Evolutionary conservation across 805 yeast species (phyloP).

Genomic region (Metschnikowia shivogae): DNA sequence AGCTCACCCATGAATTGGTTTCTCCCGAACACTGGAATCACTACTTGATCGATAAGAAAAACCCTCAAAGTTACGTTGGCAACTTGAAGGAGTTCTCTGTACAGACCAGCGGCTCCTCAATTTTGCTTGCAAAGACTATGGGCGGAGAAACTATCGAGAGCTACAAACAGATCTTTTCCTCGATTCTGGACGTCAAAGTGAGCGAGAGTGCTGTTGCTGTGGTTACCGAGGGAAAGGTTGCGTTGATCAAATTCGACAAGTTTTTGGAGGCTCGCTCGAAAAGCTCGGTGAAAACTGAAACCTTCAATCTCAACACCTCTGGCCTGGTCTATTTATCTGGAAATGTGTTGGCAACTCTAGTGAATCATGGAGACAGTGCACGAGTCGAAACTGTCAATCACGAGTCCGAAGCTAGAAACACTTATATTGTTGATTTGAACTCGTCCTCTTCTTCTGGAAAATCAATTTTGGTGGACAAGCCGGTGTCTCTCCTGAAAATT

Average conservation of each 20-base stretch:
- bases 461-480: constrained; percentile 29
- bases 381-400: background rate
- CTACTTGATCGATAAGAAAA: background rate
- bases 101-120: background rate
- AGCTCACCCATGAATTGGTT: background rate
- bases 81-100: background rate
- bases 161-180: constrained; percentile 5
- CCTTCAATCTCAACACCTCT: background rate
- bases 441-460: constrained; percentile 8
- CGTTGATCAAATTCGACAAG: constrained; percentile 6
- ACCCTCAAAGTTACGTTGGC: background rate
- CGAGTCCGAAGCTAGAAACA: background rate
- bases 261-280: background rate
- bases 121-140: constrained; percentile 3
- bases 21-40: background rate
- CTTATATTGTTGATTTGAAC: background rate
- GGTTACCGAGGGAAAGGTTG: constrained; percentile 3
- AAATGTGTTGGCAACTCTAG: background rate
- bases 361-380: background rate
- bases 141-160: background rate
- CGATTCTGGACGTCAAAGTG: constrained; percentile 4
- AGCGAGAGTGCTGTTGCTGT: constrained; percentile 5
- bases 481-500: constrained; percentile 24
- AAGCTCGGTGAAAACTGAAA: background rate
- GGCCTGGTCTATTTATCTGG: background rate